These are phyloP conservation scores for Neofusicoccum sp. DNA, from an alignment of 2,329 filamentous ascomycete species.

Conservation along the genomic window DNA sequence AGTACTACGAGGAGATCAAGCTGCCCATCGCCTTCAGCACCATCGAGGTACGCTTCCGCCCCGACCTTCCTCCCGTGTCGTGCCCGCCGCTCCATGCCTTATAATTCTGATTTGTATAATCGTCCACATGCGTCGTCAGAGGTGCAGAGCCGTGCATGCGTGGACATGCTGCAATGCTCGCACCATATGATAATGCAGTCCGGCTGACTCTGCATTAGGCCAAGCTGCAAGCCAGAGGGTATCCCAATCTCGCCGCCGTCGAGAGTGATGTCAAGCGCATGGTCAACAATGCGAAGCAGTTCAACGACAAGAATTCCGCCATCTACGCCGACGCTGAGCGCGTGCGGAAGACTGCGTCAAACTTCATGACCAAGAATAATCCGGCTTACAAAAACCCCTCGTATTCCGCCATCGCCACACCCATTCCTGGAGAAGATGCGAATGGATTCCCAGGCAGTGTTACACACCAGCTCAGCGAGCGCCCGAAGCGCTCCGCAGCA, in stretches of 20 bases:
- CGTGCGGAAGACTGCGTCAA: constrained; percentile 81
- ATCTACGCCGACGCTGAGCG: constrained; percentile 84
- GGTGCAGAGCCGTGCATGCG: neutral
- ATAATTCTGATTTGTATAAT: neutral
- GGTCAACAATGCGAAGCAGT: constrained; percentile 84
- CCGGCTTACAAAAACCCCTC: constrained; percentile 73
- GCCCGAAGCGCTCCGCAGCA: constrained; percentile 14
- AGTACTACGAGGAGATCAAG: constrained; percentile 77
- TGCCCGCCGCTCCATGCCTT: neutral
- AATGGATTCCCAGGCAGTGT: constrained; percentile 10
- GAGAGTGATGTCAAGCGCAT: constrained; percentile 88
- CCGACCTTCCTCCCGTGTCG: neutral
- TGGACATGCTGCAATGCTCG: neutral
- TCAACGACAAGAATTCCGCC: constrained; percentile 71
- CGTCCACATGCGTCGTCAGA: neutral
- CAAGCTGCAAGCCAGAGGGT: constrained; percentile 70
- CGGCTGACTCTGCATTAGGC: constrained; percentile 40
- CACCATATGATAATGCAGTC: neutral
- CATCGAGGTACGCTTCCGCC: constrained; percentile 61
- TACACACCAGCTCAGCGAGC: constrained; percentile 21
- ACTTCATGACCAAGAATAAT: constrained; percentile 85
- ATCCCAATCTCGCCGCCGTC: constrained; percentile 70
- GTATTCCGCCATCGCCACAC: constrained; percentile 74
- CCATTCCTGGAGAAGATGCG: constrained; percentile 58
- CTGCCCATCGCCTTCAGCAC: constrained; percentile 78